These are phyloP conservation scores for Pseudonitzschia pungens DNA, from an alignment of 108 stramenopile genomes.

Conservation along the genomic window DNA sequence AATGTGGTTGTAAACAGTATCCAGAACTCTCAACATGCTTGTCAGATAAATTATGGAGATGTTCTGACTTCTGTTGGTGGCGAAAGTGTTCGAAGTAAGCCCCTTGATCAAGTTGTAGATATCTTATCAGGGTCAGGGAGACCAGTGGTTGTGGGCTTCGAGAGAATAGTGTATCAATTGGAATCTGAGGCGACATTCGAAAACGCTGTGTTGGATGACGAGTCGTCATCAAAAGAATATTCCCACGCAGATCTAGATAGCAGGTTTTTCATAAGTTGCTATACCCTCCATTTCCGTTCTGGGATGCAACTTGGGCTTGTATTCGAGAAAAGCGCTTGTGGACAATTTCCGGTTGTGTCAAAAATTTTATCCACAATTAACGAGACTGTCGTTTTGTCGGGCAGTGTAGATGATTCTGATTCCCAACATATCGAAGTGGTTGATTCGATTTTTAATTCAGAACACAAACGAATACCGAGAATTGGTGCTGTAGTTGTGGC, in stretches of 20 bases:
- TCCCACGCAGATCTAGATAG: not conserved
- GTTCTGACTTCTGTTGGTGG: constrained; percentile 41
- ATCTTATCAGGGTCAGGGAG: constrained; percentile 34
- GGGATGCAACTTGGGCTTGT: constrained; percentile 35
- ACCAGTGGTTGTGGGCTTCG: constrained; percentile 51
- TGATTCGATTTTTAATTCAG: constrained; percentile 12
- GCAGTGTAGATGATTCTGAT: constrained; percentile 21
- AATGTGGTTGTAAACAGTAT: constrained; percentile 47
- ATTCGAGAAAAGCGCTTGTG: constrained; percentile 40
- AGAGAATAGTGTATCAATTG: not conserved
- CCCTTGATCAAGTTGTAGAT: constrained; percentile 48
- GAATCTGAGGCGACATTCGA: not conserved
- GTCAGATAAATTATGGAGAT: constrained; percentile 48
- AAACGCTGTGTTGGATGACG: not conserved
- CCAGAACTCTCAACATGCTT: constrained; percentile 24
- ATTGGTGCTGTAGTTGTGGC: constrained; percentile 47
- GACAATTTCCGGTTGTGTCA: constrained; percentile 37
- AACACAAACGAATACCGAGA: constrained; percentile 32
- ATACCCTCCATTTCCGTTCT: constrained; percentile 11
- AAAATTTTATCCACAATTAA: constrained; percentile 13
- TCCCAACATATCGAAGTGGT: constrained; percentile 26
- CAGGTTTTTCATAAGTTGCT: constrained; percentile 1
- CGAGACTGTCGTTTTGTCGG: constrained; percentile 7
- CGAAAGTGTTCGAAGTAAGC: constrained; percentile 12
- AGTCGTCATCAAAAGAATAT: too few species aligned